These are phyloP conservation scores for Chrysanthemum lavandulifolium DNA, from an alignment of 129 eudicot species.

Conservation along the genomic window DNA sequence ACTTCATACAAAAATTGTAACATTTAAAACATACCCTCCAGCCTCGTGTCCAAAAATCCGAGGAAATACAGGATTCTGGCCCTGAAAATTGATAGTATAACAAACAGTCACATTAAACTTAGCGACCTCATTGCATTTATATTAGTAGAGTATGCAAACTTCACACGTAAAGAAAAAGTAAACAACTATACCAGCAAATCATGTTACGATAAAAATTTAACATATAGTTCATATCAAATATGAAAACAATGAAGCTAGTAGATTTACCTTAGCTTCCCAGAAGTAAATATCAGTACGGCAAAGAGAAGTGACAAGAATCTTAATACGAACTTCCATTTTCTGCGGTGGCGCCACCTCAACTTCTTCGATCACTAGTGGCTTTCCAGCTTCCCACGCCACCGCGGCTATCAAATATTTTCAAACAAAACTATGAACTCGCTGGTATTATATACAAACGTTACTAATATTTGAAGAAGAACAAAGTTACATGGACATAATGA, in stretches of 20 bases:
- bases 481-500: background rate
- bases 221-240: too few relatives aligned
- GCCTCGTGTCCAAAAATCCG: constrained; percentile 87
- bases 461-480: background rate
- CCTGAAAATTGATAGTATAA: constrained; percentile 35
- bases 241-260: too few relatives aligned
- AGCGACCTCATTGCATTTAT: too few relatives aligned
- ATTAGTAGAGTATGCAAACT: too few relatives aligned
- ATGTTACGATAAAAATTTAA: too few relatives aligned
- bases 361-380: constrained; percentile 75
- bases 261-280: constrained; percentile 84
- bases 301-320: constrained; percentile 76
- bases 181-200: too few relatives aligned
- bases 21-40: constrained; percentile 59
- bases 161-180: too few relatives aligned
- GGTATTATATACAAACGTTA: too few relatives aligned
- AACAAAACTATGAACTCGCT: background rate
- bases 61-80: constrained; percentile 78
- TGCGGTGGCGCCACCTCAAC: constrained; percentile 90
- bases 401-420: constrained; percentile 47
- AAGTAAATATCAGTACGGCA: constrained; percentile 83
- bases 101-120: too few relatives aligned
- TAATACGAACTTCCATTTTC: constrained; percentile 71
- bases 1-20: too few relatives aligned
- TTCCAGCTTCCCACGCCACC: constrained; percentile 89